phyloP scores from a whole-genome alignment of 1,139 yeast genomes.

The Suhomyces taliae region DNA sequence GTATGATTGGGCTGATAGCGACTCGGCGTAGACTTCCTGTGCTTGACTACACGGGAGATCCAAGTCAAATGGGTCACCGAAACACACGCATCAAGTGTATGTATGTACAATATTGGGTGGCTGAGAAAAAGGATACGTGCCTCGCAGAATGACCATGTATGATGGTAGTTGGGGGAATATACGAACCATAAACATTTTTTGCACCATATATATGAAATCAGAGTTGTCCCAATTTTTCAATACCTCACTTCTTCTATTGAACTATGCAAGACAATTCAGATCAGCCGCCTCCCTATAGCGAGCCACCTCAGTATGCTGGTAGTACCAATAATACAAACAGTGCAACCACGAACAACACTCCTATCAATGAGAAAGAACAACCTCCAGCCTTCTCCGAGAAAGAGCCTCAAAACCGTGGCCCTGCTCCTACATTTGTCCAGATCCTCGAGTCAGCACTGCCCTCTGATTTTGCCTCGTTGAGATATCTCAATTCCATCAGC shows the following conservation, averaged over 20 bases:
- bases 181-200: background rate
- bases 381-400: background rate
- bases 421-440: background rate
- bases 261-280: too few species aligned
- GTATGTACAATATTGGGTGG: too few species aligned
- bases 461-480: background rate
- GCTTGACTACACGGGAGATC: too few species aligned
- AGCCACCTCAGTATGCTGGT: background rate
- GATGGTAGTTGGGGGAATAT: too few species aligned
- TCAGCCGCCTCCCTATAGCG: background rate
- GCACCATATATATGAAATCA: background rate
- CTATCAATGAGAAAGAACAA: background rate
- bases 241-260: background rate
- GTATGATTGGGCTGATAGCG: too few species aligned
- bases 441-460: background rate
- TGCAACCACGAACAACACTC: too few species aligned
- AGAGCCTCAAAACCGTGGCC: too few species aligned
- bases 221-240: background rate
- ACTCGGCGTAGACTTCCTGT: too few species aligned
- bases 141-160: background rate
- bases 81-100: too few species aligned
- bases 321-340: too few species aligned
- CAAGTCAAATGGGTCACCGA: too few species aligned
- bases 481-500: background rate
- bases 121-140: background rate